Evolutionary conservation across 2,329 filamentous ascomycete genomes (phyloP), one percentile per base, ranked within the genome.

Genomic region (Sarocladium kiliense): DNA sequence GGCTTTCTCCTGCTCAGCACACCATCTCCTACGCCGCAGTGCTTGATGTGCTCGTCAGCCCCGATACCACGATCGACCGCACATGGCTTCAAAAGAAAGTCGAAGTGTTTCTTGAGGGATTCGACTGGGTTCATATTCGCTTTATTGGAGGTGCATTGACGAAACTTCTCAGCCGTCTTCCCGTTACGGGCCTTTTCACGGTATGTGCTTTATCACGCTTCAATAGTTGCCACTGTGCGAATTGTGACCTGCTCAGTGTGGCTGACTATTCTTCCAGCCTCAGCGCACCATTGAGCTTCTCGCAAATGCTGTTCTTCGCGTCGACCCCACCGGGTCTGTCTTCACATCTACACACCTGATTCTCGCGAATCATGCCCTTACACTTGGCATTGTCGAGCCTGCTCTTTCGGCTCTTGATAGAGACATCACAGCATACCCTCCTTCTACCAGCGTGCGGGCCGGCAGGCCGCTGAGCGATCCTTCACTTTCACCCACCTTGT

Each of bases 301-400:
- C 7, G 67, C 77, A 6, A 67, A 66, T 2, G 85, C 84, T 3
- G 77, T 92, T 59, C 70, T 85, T 12, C 80, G 80, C 54, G 73
- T 92, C 56, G 87, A 92, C 60, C 85, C 87, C 1, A 78, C 78
- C 12, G 82, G 80, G 26, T 80, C 80, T 51, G 80, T 87, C 53
- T 82, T 91, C 61, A 91, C 87, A 3, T 79, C 79, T 3, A 76
- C 76, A 26, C 87, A 91, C 62, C 67, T 86, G 36, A 64, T 71
- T 14, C 74, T 89, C 30, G 75, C 79, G 27, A 80, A 76, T 41
- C 66, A 85, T 11, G 86, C 87, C 44, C 80, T 84, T 65, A 73
- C 79, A 54, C 76, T 78, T 30, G 71, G 80, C 60, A 67, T 67
- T 37, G 79, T 82, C 56, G 74, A 76, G 14, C 75, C 78, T 23